A percentile compares a stretch with the other conserved stretches of the same genome.
These are phyloP conservation scores for Coniferiporia sulphurascens DNA, from an alignment of 1,284 basidiomycete genomes.

Conservation along the genomic window DNA sequence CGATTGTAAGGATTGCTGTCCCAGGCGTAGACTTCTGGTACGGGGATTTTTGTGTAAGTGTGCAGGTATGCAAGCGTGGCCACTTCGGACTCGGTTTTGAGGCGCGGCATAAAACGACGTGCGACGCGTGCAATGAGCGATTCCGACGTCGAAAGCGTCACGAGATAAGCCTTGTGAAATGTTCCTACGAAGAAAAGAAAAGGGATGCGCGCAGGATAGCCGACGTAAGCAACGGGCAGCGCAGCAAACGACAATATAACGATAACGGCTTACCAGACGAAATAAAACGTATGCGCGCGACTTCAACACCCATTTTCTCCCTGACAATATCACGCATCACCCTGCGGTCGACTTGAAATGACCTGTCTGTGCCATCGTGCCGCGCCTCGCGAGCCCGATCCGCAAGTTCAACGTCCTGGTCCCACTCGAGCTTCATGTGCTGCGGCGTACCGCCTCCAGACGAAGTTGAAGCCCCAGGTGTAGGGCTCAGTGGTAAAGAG, in stretches of 20 bases:
- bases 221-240: neutral
- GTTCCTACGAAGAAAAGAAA: constrained; percentile 44
- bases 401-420: constrained; percentile 11
- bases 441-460: neutral
- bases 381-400: constrained; percentile 13
- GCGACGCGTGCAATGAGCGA: constrained; percentile 73
- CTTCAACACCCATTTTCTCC: constrained; percentile 59
- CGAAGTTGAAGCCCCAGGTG: neutral
- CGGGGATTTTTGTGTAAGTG: constrained; percentile 60
- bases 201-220: constrained; percentile 16
- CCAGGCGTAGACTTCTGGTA: constrained; percentile 67
- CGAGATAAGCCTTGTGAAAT: constrained; percentile 78
- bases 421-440: constrained; percentile 14
- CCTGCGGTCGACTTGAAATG: constrained; percentile 13
- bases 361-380: constrained; percentile 10
- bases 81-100: constrained; percentile 80
- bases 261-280: constrained; percentile 53
- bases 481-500: neutral
- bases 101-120: constrained; percentile 73
- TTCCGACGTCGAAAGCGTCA: constrained; percentile 43
- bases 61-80: constrained; percentile 75
- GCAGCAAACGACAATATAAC: constrained; percentile 11
- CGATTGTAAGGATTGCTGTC: constrained; percentile 79
- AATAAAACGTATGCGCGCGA: constrained; percentile 65
- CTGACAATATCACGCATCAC: constrained; percentile 51